phyloP scores from a whole-genome alignment of 2,329 filamentous ascomycete species.

The Xylariaceae sp. region DNA sequence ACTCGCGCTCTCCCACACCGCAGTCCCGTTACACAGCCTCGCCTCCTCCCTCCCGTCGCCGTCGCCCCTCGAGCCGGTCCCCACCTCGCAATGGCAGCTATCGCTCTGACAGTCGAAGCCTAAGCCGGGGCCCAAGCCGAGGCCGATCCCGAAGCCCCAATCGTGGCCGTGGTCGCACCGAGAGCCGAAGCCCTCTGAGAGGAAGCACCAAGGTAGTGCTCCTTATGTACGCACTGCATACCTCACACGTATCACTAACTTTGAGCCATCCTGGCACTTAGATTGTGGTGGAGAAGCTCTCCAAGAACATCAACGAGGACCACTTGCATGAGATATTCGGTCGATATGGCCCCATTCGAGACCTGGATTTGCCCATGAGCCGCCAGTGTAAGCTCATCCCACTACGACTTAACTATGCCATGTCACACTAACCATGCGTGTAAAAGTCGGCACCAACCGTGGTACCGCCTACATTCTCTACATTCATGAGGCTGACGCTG shows the following conservation, averaged over 20 bases:
- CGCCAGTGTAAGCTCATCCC: conserved; percentile 60
- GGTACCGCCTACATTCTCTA: conserved; percentile 93
- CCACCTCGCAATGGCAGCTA: conserved; percentile 37
- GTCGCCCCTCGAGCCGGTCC: conserved; percentile 30
- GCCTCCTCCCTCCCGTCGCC: conserved; percentile 29
- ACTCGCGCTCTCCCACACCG: conserved; percentile 35
- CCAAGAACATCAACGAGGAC: conserved; percentile 87
- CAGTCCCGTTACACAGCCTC: conserved; percentile 39
- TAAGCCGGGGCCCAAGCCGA: conserved; percentile 20
- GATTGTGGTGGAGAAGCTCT: conserved; percentile 95
- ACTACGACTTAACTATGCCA: not conserved
- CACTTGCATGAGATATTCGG: conserved; percentile 93
- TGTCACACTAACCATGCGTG: conserved; percentile 1
- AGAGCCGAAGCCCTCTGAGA: conserved; percentile 30
- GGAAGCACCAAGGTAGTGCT: conserved; percentile 31
- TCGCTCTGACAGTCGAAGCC: conserved; percentile 23
- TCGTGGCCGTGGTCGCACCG: conserved; percentile 24
- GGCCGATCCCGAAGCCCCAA: conserved; percentile 21
- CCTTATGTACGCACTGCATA: conserved; percentile 1
- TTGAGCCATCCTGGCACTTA: conserved; percentile 35
- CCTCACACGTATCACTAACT: conserved; percentile 2
- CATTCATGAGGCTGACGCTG: conserved; percentile 71
- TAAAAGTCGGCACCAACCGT: conserved; percentile 77
- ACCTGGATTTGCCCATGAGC: conserved; percentile 88
- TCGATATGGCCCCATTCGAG: conserved; percentile 78